Evolutionary conservation across 2,329 filamentous ascomycete species (phyloP).

Genomic region (Stemphylium lycopersici): DNA sequence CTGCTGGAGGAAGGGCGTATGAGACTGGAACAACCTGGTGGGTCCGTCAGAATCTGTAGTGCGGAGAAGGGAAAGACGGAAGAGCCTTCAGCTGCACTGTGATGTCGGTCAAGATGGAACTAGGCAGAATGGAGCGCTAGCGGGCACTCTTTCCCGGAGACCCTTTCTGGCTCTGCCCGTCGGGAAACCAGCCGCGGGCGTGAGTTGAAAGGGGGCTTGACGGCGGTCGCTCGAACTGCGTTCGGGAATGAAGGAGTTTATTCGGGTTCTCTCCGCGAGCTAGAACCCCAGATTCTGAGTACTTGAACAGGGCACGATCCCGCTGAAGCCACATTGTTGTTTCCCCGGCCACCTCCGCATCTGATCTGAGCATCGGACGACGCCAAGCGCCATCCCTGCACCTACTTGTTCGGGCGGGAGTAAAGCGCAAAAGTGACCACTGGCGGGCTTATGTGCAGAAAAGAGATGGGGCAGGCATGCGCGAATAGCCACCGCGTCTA

Average conservation of each 20-base stretch:
- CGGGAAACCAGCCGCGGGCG: conserved; percentile 24
- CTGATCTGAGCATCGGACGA: not conserved
- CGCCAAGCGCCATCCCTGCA: conserved; percentile 2
- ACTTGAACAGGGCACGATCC: not conserved
- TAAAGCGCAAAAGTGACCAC: not conserved
- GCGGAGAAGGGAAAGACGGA: conserved; percentile 27
- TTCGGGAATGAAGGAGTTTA: conserved; percentile 28
- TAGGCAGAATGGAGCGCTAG: conserved; percentile 12
- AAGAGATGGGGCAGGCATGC: not conserved
- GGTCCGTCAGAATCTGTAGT: conserved; percentile 19
- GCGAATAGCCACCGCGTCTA: not conserved
- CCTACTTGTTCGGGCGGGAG: not conserved
- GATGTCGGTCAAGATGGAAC: conserved; percentile 22
- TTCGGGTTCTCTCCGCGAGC: conserved; percentile 18
- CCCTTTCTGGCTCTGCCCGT: conserved; percentile 19
- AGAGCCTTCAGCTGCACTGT: conserved; percentile 20
- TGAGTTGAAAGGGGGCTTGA: not conserved
- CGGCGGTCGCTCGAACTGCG: conserved; percentile 26
- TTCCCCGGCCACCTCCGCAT: not conserved
- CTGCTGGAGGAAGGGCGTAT: conserved; percentile 9
- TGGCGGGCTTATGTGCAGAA: not conserved
- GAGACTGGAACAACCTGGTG: conserved; percentile 17
- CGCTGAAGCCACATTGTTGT: not conserved
- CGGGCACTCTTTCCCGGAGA: conserved; percentile 13
- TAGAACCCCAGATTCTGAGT: not conserved